These are phyloP conservation scores for Aureobasidium lini DNA, from an alignment of 2,329 filamentous ascomycete species.

Conservation along the genomic window DNA sequence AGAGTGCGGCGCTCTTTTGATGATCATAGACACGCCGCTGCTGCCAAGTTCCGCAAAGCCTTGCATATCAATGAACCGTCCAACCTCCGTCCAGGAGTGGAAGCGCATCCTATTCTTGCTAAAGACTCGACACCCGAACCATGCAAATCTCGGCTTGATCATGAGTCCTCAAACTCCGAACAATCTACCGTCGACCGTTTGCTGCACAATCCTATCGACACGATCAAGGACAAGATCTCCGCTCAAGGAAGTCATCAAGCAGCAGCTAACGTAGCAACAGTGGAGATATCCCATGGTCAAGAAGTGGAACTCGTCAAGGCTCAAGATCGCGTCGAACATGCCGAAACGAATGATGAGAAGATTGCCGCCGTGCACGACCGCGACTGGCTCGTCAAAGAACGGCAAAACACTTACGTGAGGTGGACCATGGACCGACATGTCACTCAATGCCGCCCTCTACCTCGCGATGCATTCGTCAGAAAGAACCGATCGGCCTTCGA, in stretches of 20 bases:
- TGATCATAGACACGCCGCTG: not conserved
- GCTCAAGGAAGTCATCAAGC: slow-evolving; percentile 22
- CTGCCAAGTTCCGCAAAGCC: not conserved
- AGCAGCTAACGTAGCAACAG: slow-evolving; percentile 35
- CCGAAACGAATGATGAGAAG: slow-evolving; percentile 16
- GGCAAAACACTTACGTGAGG: not conserved
- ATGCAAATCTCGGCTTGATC: not conserved
- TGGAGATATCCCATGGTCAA: slow-evolving; percentile 31
- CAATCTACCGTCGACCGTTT: slow-evolving; percentile 22
- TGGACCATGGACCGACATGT: not conserved
- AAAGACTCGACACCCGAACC: not conserved
- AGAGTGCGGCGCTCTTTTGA: not conserved
- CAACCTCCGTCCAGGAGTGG: not conserved
- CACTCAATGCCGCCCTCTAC: not conserved
- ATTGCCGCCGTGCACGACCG: not conserved
- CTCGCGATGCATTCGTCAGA: not conserved
- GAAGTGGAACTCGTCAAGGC: slow-evolving; percentile 32
- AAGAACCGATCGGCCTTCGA: not conserved
- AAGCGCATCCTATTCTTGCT: not conserved
- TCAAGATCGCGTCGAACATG: slow-evolving; percentile 21
- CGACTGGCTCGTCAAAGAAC: not conserved
- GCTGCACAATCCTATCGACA: slow-evolving; percentile 23
- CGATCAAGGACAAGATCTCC: slow-evolving; percentile 21
- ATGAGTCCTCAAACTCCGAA: slow-evolving; percentile 11
- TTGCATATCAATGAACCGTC: not conserved